phyloP scores from a whole-genome alignment of 169 alveolate genomes.

The Plasmodium adleri region DNA sequence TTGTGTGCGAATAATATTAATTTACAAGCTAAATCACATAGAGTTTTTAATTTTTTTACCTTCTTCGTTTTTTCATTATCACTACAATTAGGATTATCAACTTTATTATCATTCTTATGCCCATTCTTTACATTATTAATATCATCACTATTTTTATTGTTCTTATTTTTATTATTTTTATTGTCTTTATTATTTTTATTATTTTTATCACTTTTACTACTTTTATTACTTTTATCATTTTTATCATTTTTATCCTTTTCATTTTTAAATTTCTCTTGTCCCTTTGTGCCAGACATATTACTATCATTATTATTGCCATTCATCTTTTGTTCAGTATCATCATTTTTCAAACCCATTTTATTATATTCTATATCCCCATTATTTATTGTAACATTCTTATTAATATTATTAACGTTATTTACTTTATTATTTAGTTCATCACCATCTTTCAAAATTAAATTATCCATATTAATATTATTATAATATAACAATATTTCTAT shows the following conservation, averaged over 20 bases:
- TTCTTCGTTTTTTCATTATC: conserved; percentile 58
- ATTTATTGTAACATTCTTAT: neutral
- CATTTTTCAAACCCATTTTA: neutral
- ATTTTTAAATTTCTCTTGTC: neutral
- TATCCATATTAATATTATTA: conserved; percentile 15
- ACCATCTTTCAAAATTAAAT: neutral
- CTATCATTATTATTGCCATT: neutral
- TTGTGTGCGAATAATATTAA: conserved; percentile 55
- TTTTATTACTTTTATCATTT: conserved; percentile 7
- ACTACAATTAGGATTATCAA: neutral
- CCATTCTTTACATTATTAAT: neutral
- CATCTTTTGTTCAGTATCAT: neutral
- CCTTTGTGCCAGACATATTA: neutral
- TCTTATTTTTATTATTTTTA: neutral
- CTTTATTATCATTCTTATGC: conserved; percentile 3
- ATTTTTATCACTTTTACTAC: neutral
- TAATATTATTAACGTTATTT: neutral
- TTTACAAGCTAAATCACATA: conserved; percentile 44
- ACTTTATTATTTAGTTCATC: neutral
- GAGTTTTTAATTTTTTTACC: conserved; percentile 34
- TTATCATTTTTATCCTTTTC: neutral
- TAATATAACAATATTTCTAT: conserved; percentile 40
- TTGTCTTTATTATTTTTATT: conserved; percentile 5
- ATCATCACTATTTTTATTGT: neutral
- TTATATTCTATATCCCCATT: neutral